Base-by-base conservation (phyloP, 306 rosid genomes). In the Cyclanthera cordifolia region DNA sequence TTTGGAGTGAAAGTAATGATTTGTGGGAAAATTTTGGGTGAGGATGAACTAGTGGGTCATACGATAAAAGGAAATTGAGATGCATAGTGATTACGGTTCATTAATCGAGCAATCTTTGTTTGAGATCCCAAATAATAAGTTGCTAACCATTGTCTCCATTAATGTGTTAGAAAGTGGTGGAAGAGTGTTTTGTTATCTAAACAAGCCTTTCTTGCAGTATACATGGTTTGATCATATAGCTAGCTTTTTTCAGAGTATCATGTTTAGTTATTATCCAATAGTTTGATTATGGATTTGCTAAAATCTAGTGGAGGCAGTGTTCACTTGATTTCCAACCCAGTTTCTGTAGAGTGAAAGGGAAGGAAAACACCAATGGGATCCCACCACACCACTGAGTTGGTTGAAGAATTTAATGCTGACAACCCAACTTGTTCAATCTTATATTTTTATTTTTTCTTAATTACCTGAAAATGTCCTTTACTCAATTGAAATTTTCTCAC, bases 351-450 rank as follows among this genome's bases (percentile, higher is more conserved):
- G 53, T 72, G 87, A 77, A 72, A 51, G 72, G 55, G 76, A 77
- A 53, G 72, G 78, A 58, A 74, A 80, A 54, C 65, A 63, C 67
- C 32, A 53, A 75, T 74, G 81, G 87, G 82, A 70, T 75, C 83
- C 87, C 74, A 82, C 71, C 21, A 45, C 41, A 41, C 78, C 74
- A 74, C 78, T 72, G 61, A 74, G 84, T 74, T 77, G 43, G 82
- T 32, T 77, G 74, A 78, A 64, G 76, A 79, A 77, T 83, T 83
- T 53, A 83, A 79, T 79, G 76, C 76, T 43, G 32, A 24, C 79
- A 59, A 77, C 82, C 81, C 78, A 79, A 76, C 84, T 77, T 79
- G 69, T n/a, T 67, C 73, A 21, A 53, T 8, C 48, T 53, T 53
- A 32, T 53, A 55, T 20, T 34, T 70, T 19, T 34, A 34, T 34